Evolutionary conservation across 768 basidiomycete species (phyloP).

Genomic region (Jaapia argillacea): DNA sequence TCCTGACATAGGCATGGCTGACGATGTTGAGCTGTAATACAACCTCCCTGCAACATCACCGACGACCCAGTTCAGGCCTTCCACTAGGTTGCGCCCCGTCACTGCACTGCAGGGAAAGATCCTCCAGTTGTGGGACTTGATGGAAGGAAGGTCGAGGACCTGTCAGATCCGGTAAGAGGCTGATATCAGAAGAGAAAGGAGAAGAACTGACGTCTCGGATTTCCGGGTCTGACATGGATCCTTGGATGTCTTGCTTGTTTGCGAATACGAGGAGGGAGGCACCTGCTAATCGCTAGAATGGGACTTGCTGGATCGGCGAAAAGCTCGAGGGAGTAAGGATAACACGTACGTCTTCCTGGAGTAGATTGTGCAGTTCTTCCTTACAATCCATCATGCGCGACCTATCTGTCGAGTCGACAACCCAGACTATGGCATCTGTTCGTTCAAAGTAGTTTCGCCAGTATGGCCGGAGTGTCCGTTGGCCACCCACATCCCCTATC

Average conservation of each 20-base stretch:
- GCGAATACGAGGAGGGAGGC: slow-evolving; percentile 94
- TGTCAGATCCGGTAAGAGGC: slow-evolving; percentile 20
- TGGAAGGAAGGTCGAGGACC: slow-evolving; percentile 73
- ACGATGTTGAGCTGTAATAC: slow-evolving; percentile 71
- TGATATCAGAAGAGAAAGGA: slow-evolving; percentile 1
- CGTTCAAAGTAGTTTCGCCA: slow-evolving; percentile 99
- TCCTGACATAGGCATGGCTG: no score
- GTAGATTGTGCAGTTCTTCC: slow-evolving; percentile 73
- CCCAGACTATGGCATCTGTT: slow-evolving; percentile 97
- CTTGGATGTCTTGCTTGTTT: slow-evolving; percentile 93
- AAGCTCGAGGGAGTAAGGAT: slow-evolving; percentile 2
- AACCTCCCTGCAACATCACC: slow-evolving; percentile 78
- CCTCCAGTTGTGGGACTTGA: slow-evolving; percentile 84
- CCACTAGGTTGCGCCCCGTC: slow-evolving; percentile 74
- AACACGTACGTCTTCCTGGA: slow-evolving; percentile 80
- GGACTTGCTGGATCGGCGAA: no score
- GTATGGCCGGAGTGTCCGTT: slow-evolving; percentile 90
- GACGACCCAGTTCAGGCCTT: slow-evolving; percentile 90
- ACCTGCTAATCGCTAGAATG: slow-evolving; percentile 84
- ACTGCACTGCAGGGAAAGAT: slow-evolving; percentile 90
- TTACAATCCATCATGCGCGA: slow-evolving; percentile 87
- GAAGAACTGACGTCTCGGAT: slow-evolving; percentile 64
- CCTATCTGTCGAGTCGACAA: slow-evolving; percentile 91
- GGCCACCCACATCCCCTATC: slow-evolving; percentile 96
- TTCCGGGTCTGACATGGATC: slow-evolving; percentile 73